A percentile compares a stretch with the other conserved stretches of the same genome.
phyloP scores from a whole-genome alignment of 371 early-diverging fungal genomes.

The Mucor velutinosus region DNA sequence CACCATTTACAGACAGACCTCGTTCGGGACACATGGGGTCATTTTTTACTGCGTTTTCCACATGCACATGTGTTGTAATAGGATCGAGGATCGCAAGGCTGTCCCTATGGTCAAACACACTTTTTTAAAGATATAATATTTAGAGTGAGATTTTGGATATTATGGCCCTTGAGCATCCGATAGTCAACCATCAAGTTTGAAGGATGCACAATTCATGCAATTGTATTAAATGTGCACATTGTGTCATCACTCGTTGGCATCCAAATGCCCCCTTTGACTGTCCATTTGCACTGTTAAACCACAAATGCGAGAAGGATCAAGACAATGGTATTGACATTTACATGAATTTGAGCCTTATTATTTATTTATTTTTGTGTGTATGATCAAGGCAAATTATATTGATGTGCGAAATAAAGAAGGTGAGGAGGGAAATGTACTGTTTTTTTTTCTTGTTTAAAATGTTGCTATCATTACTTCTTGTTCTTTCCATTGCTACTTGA shows the following conservation, averaged over 20 bases:
- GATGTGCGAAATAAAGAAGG: neutral
- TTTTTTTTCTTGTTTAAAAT: neutral
- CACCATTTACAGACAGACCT: neutral
- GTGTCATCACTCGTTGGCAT: neutral
- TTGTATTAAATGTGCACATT: neutral
- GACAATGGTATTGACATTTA: neutral
- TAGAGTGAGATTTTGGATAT: no score
- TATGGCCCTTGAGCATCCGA: neutral
- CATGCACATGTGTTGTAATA: no score
- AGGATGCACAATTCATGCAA: neutral
- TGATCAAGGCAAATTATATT: neutral
- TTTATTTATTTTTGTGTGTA: slow-evolving; percentile 1
- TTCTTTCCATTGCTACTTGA: slow-evolving; percentile 46
- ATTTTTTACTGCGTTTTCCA: neutral
- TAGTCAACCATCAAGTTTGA: neutral
- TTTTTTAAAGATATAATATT: no score
- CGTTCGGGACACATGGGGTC: neutral
- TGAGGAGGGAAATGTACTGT: neutral
- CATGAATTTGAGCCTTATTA: neutral
- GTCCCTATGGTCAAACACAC: no score
- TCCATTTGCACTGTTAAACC: no score
- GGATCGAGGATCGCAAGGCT: no score
- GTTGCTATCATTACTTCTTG: neutral
- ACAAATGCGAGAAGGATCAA: neutral
- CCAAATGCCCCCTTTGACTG: no score